Percentiles rank a stretch among this genome's conserved stretches.
These are phyloP conservation scores for Apiotrichum mycotoxinovorans DNA, from an alignment of 1,284 basidiomycete genomes.

Conservation along the genomic window DNA sequence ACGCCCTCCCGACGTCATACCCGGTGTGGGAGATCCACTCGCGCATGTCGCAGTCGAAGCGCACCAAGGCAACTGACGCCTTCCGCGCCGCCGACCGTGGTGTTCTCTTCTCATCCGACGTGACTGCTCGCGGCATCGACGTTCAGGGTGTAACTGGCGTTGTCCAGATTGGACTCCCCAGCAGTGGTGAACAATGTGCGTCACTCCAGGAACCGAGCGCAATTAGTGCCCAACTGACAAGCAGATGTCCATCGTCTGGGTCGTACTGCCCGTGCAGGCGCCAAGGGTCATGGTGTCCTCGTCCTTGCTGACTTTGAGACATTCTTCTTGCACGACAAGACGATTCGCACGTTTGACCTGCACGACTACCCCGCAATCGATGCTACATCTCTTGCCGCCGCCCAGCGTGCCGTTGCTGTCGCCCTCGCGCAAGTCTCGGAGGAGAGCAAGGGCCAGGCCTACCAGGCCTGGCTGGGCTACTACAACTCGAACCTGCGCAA, in stretches of 20 bases:
- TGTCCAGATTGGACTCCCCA: constrained; percentile 57
- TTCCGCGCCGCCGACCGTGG: constrained; percentile 57
- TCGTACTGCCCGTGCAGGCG: constrained; percentile 55
- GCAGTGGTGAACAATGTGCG: constrained; percentile 50
- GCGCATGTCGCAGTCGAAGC: constrained; percentile 43
- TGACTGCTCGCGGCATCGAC: constrained; percentile 56
- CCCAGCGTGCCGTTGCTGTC: constrained; percentile 29
- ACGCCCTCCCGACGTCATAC: constrained; percentile 23
- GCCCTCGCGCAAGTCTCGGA: constrained; percentile 38
- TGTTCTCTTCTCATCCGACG: constrained; percentile 53
- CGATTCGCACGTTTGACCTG: constrained; percentile 53
- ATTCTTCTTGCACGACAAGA: constrained; percentile 55
- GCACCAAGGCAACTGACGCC: constrained; percentile 55
- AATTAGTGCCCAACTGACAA: not conserved
- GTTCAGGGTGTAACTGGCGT: constrained; percentile 53
- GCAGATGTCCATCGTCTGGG: constrained; percentile 53
- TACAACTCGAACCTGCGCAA: constrained; percentile 55
- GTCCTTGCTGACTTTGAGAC: constrained; percentile 59
- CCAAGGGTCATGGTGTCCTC: constrained; percentile 57
- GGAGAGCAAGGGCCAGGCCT: constrained; percentile 56
- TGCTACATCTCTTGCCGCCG: constrained; percentile 11
- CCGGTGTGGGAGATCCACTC: constrained; percentile 47
- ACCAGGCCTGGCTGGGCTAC: constrained; percentile 60
- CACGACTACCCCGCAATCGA: constrained; percentile 29
- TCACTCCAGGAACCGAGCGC: not conserved